Percentiles rank a stretch among this genome's conserved stretches.
Evolutionary conservation across 148 eudicot species (phyloP).

Genomic region (Amaranthus palmeri): DNA sequence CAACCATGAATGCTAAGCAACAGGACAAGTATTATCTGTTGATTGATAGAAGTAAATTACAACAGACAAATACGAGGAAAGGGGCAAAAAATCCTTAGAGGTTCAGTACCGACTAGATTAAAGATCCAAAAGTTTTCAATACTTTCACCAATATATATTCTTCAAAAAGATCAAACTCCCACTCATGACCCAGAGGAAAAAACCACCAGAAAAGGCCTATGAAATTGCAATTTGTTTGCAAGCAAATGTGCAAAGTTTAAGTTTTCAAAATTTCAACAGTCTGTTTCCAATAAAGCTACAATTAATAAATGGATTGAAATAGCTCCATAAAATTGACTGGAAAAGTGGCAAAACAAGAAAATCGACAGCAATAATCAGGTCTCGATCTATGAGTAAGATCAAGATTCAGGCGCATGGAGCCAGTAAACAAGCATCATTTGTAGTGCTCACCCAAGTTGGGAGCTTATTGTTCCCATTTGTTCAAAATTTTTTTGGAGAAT

Average conservation of each 20-base stretch:
- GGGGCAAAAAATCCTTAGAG: background rate
- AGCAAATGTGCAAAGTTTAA: background rate
- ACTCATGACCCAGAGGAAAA: too few species aligned
- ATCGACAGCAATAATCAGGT: background rate
- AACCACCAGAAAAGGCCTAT: too few species aligned
- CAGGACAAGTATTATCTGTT: conserved; percentile 1
- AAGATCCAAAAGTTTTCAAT: background rate
- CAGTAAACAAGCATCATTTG: background rate
- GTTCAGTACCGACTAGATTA: background rate
- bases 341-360: background rate
- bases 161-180: too few species aligned
- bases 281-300: background rate
- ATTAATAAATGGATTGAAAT: background rate
- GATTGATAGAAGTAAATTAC: background rate
- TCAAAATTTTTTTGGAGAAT: too few species aligned
- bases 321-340: background rate
- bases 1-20: conserved; percentile 5
- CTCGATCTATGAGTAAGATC: background rate
- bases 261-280: background rate
- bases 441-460: background rate
- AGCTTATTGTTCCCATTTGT: too few species aligned
- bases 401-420: background rate
- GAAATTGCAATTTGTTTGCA: background rate
- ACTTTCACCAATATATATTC: background rate
- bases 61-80: background rate